phyloP scores from a whole-genome alignment of 2,329 filamentous ascomycete species.

The Cytospora schulzeri region DNA sequence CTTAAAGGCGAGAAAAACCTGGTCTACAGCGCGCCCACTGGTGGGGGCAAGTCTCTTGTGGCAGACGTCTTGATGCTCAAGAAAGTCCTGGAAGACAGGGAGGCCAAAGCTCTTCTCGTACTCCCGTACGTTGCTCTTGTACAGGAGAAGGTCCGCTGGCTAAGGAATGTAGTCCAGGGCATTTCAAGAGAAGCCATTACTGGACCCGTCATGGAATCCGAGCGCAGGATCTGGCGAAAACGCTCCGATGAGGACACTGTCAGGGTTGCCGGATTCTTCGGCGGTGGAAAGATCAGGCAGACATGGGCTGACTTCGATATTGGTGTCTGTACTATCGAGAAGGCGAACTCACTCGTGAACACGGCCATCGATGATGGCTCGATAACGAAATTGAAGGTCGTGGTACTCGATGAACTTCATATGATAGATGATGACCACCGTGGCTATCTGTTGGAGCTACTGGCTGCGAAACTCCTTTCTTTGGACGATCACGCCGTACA shows the following conservation, averaged over 20 bases:
- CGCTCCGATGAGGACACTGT: constrained; percentile 61
- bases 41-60: constrained; percentile 76
- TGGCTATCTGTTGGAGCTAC: constrained; percentile 74
- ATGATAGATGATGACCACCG: constrained; percentile 78
- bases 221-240: constrained; percentile 51
- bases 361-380: constrained; percentile 71
- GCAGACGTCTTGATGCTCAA: constrained; percentile 75
- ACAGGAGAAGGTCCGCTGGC: constrained; percentile 77
- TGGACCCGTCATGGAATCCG: constrained; percentile 37
- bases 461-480: constrained; percentile 72
- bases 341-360: constrained; percentile 77
- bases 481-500: constrained; percentile 65
- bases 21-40: constrained; percentile 79
- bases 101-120: constrained; percentile 70
- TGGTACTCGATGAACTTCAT: constrained; percentile 79
- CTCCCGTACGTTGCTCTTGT: constrained; percentile 79
- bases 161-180: constrained; percentile 66
- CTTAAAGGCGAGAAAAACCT: constrained; percentile 68
- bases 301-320: constrained; percentile 77
- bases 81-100: constrained; percentile 63
- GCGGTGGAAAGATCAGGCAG: constrained; percentile 67
- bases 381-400: constrained; percentile 63
- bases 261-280: constrained; percentile 73
- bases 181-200: constrained; percentile 48
- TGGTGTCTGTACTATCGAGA: constrained; percentile 79